Evolutionary conservation across 192 early-diverging fungal genomes (phyloP).

Genomic region (Irineochytrium annulatum): DNA sequence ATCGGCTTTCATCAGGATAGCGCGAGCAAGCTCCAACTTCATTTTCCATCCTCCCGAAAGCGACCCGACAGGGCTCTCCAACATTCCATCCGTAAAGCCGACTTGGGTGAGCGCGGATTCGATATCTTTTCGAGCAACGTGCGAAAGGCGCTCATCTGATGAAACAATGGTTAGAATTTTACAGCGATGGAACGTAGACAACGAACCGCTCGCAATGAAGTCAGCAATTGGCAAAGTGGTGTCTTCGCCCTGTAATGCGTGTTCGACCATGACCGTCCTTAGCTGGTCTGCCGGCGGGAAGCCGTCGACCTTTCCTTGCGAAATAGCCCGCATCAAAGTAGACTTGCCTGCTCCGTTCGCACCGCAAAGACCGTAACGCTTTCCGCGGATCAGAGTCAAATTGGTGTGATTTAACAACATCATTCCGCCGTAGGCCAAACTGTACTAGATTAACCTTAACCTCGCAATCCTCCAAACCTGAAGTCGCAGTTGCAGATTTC

Average conservation of each 20-base stretch:
- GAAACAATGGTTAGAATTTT: not conserved
- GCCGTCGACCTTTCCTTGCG: constrained; percentile 47
- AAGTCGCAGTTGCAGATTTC: constrained; percentile 56
- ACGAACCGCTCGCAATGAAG: constrained; percentile 42
- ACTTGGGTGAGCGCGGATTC: constrained; percentile 31
- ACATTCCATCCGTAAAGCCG: constrained; percentile 44
- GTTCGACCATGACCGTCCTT: constrained; percentile 51
- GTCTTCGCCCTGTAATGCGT: constrained; percentile 46
- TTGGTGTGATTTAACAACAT: constrained; percentile 56
- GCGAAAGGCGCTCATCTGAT: constrained; percentile 24
- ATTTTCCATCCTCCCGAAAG: constrained; percentile 64
- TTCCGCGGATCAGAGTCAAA: constrained; percentile 63
- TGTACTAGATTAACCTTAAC: not conserved
- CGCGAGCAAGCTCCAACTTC: constrained; percentile 58
- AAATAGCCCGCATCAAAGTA: constrained; percentile 67
- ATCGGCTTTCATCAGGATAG: constrained; percentile 69
- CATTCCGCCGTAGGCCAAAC: constrained; percentile 54
- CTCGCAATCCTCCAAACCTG: constrained; percentile 5
- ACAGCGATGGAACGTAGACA: constrained; percentile 19
- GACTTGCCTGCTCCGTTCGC: constrained; percentile 80
- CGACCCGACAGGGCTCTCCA: constrained; percentile 32
- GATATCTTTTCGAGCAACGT: constrained; percentile 28
- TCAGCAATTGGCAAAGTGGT: constrained; percentile 42
- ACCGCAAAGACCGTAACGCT: constrained; percentile 75
- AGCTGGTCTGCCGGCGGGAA: constrained; percentile 50